Evolutionary conservation across 352 stramenopile species (phyloP).

Genomic region (Pythium pyrilobum): DNA sequence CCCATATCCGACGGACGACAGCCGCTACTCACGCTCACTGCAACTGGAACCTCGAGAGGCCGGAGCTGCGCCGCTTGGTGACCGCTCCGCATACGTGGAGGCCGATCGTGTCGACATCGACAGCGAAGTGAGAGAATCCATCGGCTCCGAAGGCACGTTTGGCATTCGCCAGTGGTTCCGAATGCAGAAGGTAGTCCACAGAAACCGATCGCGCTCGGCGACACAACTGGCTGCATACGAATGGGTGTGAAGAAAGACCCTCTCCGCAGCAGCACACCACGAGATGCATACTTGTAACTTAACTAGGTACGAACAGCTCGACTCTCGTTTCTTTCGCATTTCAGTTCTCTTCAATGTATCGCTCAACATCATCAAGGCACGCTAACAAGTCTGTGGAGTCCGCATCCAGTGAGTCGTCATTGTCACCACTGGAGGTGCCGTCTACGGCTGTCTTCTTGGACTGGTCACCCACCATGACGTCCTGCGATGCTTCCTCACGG

Average conservation of each 20-base stretch:
- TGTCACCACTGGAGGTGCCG: too few relatives aligned
- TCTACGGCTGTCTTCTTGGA: too few relatives aligned
- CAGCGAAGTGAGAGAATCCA: constrained; percentile 72
- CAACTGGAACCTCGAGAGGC: constrained; percentile 69
- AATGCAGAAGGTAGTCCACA: constrained; percentile 79
- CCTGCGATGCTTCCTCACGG: background rate
- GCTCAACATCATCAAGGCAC: constrained; percentile 39
- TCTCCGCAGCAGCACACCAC: background rate
- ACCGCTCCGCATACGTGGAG: constrained; percentile 42
- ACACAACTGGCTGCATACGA: constrained; percentile 46
- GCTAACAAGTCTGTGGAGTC: constrained; percentile 6
- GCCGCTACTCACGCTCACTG: constrained; percentile 66
- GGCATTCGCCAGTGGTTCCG: constrained; percentile 79
- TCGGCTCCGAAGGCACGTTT: constrained; percentile 68
- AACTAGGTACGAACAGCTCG: background rate
- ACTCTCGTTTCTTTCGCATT: background rate
- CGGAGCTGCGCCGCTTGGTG: constrained; percentile 52
- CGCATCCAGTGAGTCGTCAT: too few relatives aligned
- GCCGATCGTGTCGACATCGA: constrained; percentile 67
- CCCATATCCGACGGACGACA: constrained; percentile 69
- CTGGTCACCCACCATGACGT: too few relatives aligned
- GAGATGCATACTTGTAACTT: background rate
- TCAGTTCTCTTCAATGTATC: constrained; percentile 46
- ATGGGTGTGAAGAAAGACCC: constrained; percentile 49
- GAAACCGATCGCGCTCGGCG: constrained; percentile 62